Conservation (phyloP, 2,329 filamentous ascomycete genomes). For the Penicillium sp. region DNA sequence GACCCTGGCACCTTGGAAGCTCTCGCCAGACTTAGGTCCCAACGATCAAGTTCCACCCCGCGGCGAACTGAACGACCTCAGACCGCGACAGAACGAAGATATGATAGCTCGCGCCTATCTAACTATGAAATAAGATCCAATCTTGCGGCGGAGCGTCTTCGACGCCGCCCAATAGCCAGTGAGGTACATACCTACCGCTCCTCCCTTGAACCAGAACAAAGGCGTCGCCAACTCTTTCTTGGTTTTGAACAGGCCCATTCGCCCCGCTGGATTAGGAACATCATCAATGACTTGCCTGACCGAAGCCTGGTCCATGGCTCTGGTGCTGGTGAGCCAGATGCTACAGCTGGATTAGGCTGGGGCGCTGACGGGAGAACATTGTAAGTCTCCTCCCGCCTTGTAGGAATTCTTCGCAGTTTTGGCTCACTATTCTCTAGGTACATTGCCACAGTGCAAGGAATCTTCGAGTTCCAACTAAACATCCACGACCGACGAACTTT, state of each 20-base stretch:
- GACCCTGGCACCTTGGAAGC: conserved; percentile 22
- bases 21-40: conserved; percentile 25
- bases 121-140: conserved; percentile 39
- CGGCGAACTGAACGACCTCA: conserved; percentile 32
- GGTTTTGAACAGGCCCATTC: conserved; percentile 38
- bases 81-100: conserved; percentile 24
- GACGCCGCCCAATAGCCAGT: conserved; percentile 37
- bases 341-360: conserved; percentile 51
- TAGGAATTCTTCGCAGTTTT: background rate
- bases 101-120: conserved; percentile 29
- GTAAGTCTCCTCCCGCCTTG: conserved; percentile 34
- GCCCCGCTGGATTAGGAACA: conserved; percentile 39
- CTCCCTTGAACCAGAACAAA: conserved; percentile 29
- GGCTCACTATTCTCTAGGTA: conserved; percentile 34
- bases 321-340: conserved; percentile 40
- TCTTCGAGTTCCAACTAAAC: conserved; percentile 50
- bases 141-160: conserved; percentile 41
- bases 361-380: conserved; percentile 48
- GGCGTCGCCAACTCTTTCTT: conserved; percentile 35
- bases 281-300: conserved; percentile 38
- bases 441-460: conserved; percentile 50
- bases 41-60: conserved; percentile 38
- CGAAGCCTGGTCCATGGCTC: conserved; percentile 30
- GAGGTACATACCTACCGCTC: conserved; percentile 33
- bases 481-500: conserved; percentile 50